phyloP scores from a whole-genome alignment of 176 grass and related monocot species.

The Ensete ventricosum region DNA sequence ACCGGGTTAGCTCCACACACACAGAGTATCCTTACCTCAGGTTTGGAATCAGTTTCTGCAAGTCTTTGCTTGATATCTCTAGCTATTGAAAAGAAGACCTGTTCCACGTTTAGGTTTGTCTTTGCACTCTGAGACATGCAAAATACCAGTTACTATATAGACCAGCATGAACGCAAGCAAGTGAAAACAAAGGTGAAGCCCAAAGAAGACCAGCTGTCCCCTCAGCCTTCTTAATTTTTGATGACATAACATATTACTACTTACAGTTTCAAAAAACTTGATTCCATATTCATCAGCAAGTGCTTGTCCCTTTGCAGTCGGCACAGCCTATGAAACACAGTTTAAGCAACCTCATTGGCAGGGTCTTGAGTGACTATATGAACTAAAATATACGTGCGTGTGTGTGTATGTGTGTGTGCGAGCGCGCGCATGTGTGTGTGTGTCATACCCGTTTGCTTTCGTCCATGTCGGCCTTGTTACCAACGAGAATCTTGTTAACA shows the following conservation, averaged over 20 bases:
- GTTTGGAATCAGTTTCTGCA: slow-evolving; percentile 13
- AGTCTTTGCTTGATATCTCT: slow-evolving; percentile 26
- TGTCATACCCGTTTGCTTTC: slow-evolving; percentile 19
- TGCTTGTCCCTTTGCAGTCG: slow-evolving; percentile 16
- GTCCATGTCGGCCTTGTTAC: slow-evolving; percentile 24
- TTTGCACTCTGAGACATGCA: slow-evolving; percentile 14
- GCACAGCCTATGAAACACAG: slow-evolving; percentile 5
- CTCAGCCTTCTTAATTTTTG: too few species aligned
- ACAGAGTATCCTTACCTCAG: not conserved
- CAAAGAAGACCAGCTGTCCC: too few species aligned
- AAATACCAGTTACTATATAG: not conserved
- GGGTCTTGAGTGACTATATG: not conserved
- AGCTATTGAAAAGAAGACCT: slow-evolving; percentile 22
- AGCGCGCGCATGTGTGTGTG: too few species aligned
- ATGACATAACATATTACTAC: not conserved
- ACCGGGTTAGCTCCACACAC: too few species aligned
- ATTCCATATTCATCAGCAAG: slow-evolving; percentile 24
- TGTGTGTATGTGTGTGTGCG: too few species aligned
- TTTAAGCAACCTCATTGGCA: not conserved
- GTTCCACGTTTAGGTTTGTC: slow-evolving; percentile 21
- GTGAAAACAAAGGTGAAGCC: not conserved
- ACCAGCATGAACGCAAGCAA: not conserved
- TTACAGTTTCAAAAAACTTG: slow-evolving; percentile 20
- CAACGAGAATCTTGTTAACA: slow-evolving; percentile 20
- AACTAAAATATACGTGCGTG: not conserved